These are phyloP conservation scores for Syncephalis fuscata DNA, from an alignment of 371 early-diverging fungal species.

Conservation along the genomic window DNA sequence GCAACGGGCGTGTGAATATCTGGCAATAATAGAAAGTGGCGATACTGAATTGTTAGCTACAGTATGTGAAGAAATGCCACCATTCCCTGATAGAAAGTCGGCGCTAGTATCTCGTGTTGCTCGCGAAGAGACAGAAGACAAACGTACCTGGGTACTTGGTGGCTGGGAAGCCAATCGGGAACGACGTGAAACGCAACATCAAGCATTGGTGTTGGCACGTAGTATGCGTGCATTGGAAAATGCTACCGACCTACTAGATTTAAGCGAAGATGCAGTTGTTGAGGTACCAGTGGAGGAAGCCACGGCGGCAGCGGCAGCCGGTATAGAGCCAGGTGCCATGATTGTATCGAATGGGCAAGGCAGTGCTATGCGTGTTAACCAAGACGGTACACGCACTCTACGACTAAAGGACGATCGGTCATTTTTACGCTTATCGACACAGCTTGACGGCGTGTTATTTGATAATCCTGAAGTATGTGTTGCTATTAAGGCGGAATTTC, in stretches of 20 bases:
- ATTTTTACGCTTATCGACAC: not conserved
- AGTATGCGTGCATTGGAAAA: not conserved
- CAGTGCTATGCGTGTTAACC: not conserved
- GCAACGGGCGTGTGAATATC: conserved; percentile 92
- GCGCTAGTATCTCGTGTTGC: conserved; percentile 64
- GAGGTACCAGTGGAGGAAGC: conserved; percentile 2
- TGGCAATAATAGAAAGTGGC: conserved; percentile 63
- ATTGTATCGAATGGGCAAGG: conserved; percentile 1
- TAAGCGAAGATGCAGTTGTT: not conserved
- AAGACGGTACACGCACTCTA: not conserved
- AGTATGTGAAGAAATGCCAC: conserved; percentile 95
- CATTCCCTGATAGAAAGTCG: conserved; percentile 87
- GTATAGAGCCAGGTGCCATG: not conserved
- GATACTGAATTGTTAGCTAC: conserved; percentile 77
- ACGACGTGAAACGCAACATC: conserved; percentile 1
- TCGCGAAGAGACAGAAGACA: conserved; percentile 86
- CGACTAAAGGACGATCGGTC: conserved; percentile 3
- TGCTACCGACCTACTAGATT: conserved; percentile 1
- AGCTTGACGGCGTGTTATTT: conserved; percentile 70
- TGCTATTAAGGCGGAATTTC: conserved; percentile 78
- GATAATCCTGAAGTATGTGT: conserved; percentile 75
- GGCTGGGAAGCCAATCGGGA: conserved; percentile 65
- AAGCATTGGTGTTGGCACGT: conserved; percentile 1
- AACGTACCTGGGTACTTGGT: conserved; percentile 87
- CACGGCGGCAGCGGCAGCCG: not conserved